phyloP scores from a whole-genome alignment of 371 early-diverging fungal genomes.

The Mortierella sp. region DNA sequence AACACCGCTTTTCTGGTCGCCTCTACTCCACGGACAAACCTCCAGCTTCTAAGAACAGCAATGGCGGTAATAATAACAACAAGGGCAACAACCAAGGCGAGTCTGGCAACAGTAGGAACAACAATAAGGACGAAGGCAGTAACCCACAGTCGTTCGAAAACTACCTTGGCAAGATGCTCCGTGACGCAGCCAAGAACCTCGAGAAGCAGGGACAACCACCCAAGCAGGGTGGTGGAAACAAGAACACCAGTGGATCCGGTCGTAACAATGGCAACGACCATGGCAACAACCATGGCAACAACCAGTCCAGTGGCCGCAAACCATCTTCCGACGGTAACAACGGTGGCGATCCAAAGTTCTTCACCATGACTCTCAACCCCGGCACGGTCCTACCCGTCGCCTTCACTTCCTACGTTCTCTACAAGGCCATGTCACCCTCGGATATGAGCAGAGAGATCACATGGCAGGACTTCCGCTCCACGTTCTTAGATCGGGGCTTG shows the following conservation, averaged over 20 bases:
- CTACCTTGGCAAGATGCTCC: slow-evolving; percentile 49
- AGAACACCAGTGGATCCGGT: slow-evolving; percentile 13
- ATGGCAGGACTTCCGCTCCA: slow-evolving; percentile 91
- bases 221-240: slow-evolving; percentile 37
- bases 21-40: slow-evolving; percentile 40
- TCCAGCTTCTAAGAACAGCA: slow-evolving; percentile 24
- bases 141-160: slow-evolving; percentile 53
- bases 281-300: slow-evolving; percentile 8
- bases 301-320: slow-evolving; percentile 21
- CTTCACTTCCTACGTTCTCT: slow-evolving; percentile 64
- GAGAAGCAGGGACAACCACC: slow-evolving; percentile 28
- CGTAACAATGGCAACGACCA: slow-evolving; percentile 5
- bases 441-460: slow-evolving; percentile 79
- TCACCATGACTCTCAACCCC: slow-evolving; percentile 57
- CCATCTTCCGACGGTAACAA: slow-evolving; percentile 79
- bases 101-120: slow-evolving; percentile 3
- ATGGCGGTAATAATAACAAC: slow-evolving; percentile 6
- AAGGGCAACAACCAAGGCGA: slow-evolving; percentile 2
- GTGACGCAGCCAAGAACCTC: slow-evolving; percentile 37
- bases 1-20: slow-evolving; percentile 22
- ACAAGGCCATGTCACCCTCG: slow-evolving; percentile 59
- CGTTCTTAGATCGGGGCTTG: slow-evolving; percentile 90
- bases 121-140: slow-evolving; percentile 11
- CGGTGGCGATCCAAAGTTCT: slow-evolving; percentile 30
- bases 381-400: slow-evolving; percentile 62